These are phyloP conservation scores for Allium cepa DNA, from an alignment of 106 monocot species.

Conservation along the genomic window DNA sequence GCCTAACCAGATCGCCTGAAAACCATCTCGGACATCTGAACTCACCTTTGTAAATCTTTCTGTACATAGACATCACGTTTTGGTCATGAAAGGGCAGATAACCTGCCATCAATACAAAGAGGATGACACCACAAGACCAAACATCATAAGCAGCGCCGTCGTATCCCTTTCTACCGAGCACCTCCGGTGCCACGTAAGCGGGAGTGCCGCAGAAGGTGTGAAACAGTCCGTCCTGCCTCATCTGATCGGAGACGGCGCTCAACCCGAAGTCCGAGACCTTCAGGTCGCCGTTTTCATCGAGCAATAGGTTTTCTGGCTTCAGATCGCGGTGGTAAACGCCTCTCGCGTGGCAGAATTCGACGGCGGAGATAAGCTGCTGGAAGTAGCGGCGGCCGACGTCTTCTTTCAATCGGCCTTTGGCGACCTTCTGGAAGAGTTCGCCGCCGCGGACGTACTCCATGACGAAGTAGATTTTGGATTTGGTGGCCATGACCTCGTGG, in stretches of 20 bases:
- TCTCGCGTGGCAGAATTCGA: constrained; percentile 38
- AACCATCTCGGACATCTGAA: constrained; percentile 39
- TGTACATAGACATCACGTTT: constrained; percentile 39
- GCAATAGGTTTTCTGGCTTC: constrained; percentile 40
- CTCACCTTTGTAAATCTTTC: constrained; percentile 31
- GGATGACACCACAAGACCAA: constrained; percentile 45
- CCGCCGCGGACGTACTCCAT: constrained; percentile 29
- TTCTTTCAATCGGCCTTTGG: constrained; percentile 26
- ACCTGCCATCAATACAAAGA: constrained; percentile 33
- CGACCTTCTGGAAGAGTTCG: constrained; percentile 29
- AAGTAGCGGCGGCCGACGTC: constrained; percentile 33
- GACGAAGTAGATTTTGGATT: constrained; percentile 19
- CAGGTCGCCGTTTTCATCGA: constrained; percentile 36
- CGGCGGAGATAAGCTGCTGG: constrained; percentile 33
- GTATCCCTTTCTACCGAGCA: constrained; percentile 33
- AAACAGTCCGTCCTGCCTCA: constrained; percentile 26
- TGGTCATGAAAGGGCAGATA: constrained; percentile 40
- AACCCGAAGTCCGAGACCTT: constrained; percentile 51
- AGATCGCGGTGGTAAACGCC: constrained; percentile 58
- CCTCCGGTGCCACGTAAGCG: constrained; percentile 49
- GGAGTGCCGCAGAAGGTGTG: constrained; percentile 50
- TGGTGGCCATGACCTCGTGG: constrained; percentile 45
- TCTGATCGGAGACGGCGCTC: constrained; percentile 23
- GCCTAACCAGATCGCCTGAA: constrained; percentile 19
- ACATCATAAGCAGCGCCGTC: constrained; percentile 38